phyloP scores from a whole-genome alignment of 2,329 filamentous ascomycete species.

The Sarocladium kiliense region DNA sequence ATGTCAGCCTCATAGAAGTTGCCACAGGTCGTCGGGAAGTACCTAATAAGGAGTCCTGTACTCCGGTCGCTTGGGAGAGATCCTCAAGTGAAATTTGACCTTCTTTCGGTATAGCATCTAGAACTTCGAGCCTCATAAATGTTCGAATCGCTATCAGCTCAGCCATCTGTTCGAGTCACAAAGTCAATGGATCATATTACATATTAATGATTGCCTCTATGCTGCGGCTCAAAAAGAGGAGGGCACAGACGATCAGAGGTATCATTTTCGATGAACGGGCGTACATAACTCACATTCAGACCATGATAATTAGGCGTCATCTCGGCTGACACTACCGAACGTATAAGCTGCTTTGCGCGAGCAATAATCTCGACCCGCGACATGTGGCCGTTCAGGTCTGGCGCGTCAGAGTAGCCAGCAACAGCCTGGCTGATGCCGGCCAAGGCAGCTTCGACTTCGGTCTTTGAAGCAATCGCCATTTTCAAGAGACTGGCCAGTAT shows the following conservation, averaged over 20 bases:
- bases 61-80: too few relatives aligned
- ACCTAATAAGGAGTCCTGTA: too few relatives aligned
- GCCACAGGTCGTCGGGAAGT: too few relatives aligned
- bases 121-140: constrained; percentile 24
- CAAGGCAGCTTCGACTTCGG: constrained; percentile 17
- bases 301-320: constrained; percentile 27
- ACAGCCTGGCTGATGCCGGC: constrained; percentile 14
- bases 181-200: too few relatives aligned
- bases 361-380: constrained; percentile 22
- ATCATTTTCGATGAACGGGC: too few relatives aligned
- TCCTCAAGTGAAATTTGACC: constrained; percentile 9
- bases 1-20: too few relatives aligned
- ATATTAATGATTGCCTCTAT: too few relatives aligned
- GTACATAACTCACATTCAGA: constrained; percentile 24
- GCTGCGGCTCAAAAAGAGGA: too few relatives aligned
- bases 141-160: constrained; percentile 24
- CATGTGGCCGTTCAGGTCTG: constrained; percentile 19
- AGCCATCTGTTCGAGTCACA: constrained; percentile 24
- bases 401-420: constrained; percentile 18
- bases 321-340: constrained; percentile 21
- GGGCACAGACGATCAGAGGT: too few relatives aligned
- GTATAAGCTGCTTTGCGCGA: constrained; percentile 20
- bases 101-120: constrained; percentile 21
- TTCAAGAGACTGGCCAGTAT: too few relatives aligned
- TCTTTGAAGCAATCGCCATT: constrained; percentile 16